Evolutionary conservation across 2,329 filamentous ascomycete genomes (phyloP), one percentile per base, ranked within the genome.

Genomic region (Dissoconium aciculare): DNA sequence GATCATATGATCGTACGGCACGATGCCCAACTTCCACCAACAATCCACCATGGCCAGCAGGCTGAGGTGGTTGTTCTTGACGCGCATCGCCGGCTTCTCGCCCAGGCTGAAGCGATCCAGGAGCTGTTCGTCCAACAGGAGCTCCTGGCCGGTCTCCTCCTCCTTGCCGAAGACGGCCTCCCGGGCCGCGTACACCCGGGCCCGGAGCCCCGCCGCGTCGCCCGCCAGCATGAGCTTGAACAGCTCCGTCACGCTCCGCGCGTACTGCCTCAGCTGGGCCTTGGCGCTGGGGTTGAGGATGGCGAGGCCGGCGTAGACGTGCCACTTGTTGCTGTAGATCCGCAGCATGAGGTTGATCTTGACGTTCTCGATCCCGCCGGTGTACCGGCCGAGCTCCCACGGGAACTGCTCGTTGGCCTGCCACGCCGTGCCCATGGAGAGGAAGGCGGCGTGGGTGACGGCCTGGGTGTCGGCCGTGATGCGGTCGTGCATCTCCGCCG

Each of bases 1-100:
- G 44, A 98, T 91, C 85, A 98, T 98, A 63, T 98, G 91, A 57
- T 98, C 87, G 56, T 98, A 98, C 1, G 89, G 89, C 28, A 91
- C 79, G 47, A 94, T 98, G 17, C 75, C 79, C 27, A 95, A 68
- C 43, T 82, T 81, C 52, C 81, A 89, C 89, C 89, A 98, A 59
- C 87, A 95, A 60, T 98, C 89, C 26, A 95, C 91, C 72, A 98
- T 98, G 27, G 85, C 89, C 26, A 98, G 67, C 34, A 98, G 66
- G 52, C 77, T 85, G 16, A 98, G 68, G 56, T 98, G 91, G 53
- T 89, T 98, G 59, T 98, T 98, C 31, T 78, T 82, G 12, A 82
- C 70, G 36, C 67, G 63, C 47, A 76, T 67, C 33, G 71, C 71
- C 23, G 74, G 67, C 37, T 67, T 64, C 34, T 76, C 72, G 19